phyloP scores from a whole-genome alignment of 495 filamentous ascomycete species.

The Aspergillus asperescens region DNA sequence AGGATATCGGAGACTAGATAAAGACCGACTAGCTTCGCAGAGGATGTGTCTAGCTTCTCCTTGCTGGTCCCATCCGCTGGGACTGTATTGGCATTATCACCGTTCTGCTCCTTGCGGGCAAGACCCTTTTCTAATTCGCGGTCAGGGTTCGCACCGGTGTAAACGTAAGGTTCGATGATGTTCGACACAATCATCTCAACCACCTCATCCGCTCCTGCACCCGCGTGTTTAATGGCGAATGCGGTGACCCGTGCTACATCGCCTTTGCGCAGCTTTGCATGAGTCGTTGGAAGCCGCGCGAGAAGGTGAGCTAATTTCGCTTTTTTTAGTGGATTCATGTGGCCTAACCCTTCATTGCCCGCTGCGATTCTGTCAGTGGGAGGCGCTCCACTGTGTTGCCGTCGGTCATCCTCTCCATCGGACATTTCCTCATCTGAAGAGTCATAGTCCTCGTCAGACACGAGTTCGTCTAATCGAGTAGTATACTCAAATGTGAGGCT shows the following conservation, averaged over 20 bases:
- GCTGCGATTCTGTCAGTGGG: slow-evolving; percentile 38
- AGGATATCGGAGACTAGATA: slow-evolving; percentile 87
- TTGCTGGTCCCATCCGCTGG: slow-evolving; percentile 29
- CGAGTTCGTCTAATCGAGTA: slow-evolving; percentile 67
- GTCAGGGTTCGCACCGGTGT: slow-evolving; percentile 55
- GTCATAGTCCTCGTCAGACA: slow-evolving; percentile 78
- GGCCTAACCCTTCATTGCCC: slow-evolving; percentile 55
- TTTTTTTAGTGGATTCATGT: slow-evolving; percentile 79
- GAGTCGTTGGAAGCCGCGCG: slow-evolving; percentile 70
- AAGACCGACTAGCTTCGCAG: slow-evolving; percentile 73
- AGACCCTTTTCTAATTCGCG: slow-evolving; percentile 36
- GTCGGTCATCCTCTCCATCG: slow-evolving; percentile 62
- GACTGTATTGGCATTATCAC: slow-evolving; percentile 27
- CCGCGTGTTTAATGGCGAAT: slow-evolving; percentile 87
- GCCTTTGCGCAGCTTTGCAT: slow-evolving; percentile 70
- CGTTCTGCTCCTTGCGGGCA: slow-evolving; percentile 36
- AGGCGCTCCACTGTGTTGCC: slow-evolving; percentile 50
- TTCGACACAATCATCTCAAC: slow-evolving; percentile 83
- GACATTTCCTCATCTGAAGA: slow-evolving; percentile 84
- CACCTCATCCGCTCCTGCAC: slow-evolving; percentile 74
- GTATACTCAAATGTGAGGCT: slow-evolving; percentile 67
- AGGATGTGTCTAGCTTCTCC: slow-evolving; percentile 57
- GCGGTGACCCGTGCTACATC: slow-evolving; percentile 82
- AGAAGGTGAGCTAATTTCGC: slow-evolving; percentile 77
- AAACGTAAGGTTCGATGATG: slow-evolving; percentile 62